Base-by-base conservation (phyloP, 1,139 yeast genomes). In the Geotrichum cucujoidarum region DNA sequence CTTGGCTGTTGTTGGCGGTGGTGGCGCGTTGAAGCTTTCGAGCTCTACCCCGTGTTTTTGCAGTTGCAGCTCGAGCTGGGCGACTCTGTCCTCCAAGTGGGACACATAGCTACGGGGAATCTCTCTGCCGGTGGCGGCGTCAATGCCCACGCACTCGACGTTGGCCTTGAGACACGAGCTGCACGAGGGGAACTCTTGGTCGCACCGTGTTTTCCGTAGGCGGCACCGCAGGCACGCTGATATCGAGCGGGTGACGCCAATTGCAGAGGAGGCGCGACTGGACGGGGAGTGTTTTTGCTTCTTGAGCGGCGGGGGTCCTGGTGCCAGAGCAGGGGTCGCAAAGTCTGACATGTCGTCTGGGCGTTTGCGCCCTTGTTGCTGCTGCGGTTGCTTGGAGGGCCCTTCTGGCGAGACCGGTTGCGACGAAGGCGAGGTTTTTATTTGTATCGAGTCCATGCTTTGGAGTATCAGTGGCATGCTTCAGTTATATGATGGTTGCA, bases 191-290 rank as follows among this genome's bases (percentile, higher is more conserved):
- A 85, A 82, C 55, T 78, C 78, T 56, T 83, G 90, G 56, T 89
- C 95, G 68, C 97, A 89, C 59, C 81, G 80, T 49, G 87, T 78
- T 66, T 88, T 88, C 60, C 87, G 83, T 48, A 72, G 63, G 22
- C 95, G 75, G 59, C 97, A 89, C 48, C 95, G 71, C 57, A 81
- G 84, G 61, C 97, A 89, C 1, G 96, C 95, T 0, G 88, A 77
- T 18, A 84, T 81, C 18, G 63, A 52, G 38, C 64, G 48, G 3
- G 60, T 48, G 5, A 60, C 59, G 7, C 55, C 57, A 17, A 43
- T 43, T 16, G 51, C 53, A 16, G 40, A 35, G 8, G 47, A 36
- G 11, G 25, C 30, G 8, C 32, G 20, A 8, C 25, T 13, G 4
- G 45, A 39, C 6, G 42, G 11, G 4, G 42, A 18, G 11, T 20